Evolutionary conservation across 2,329 filamentous ascomycete genomes (phyloP), one percentile per base, ranked within the genome.

Genomic region (Arthroderma sp.): DNA sequence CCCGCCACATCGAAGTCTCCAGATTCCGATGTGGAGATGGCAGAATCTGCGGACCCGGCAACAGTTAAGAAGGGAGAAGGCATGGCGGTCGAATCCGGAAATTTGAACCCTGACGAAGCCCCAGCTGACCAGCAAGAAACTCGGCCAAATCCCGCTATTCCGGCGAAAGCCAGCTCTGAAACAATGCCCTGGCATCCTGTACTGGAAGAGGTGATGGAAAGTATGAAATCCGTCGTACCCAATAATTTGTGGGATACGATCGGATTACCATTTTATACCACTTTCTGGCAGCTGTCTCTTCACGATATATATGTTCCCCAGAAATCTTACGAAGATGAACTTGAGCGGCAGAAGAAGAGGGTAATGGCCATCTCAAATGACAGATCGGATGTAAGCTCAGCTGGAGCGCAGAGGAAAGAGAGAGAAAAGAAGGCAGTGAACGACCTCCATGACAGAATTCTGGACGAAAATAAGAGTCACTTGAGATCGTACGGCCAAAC

Each of bases 201-300:
- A 2, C 73, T 96, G 40, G 78, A 83, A 50, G 78, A 80, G 4
- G 68, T 95, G 11, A 81, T 88, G 46, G 75, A 82, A 6, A 73
- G 78, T 29, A 73, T 94, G 11, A 74, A 76, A 47, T 66, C 69
- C 4, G 67, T 75, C 0, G 60, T 85, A 7, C 75, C 83, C 1
- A 63, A 74, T 1, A 73, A 77, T 5, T 74, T 79, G 4, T 86
- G 81, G 72, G 69, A 76, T 7, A 77, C 76, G 41, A 74, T 95
- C 42, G 87, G 79, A 37, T 72, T 86, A 0, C 79, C 84, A 29
- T 89, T 95, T 60, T 95, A 86, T 57, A 78, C 84, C 37, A 84
- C 83, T 0, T 98, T 98, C 64, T 98, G 91, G 91, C 81, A 88
- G 42, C 71, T 95, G 8, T 81, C 86, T 29, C 74, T 93, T 3